Percentiles rank a stretch among this genome's conserved stretches.
These are phyloP conservation scores for Theobroma grandiflorum DNA, from an alignment of 441 rosid species.

Conservation along the genomic window DNA sequence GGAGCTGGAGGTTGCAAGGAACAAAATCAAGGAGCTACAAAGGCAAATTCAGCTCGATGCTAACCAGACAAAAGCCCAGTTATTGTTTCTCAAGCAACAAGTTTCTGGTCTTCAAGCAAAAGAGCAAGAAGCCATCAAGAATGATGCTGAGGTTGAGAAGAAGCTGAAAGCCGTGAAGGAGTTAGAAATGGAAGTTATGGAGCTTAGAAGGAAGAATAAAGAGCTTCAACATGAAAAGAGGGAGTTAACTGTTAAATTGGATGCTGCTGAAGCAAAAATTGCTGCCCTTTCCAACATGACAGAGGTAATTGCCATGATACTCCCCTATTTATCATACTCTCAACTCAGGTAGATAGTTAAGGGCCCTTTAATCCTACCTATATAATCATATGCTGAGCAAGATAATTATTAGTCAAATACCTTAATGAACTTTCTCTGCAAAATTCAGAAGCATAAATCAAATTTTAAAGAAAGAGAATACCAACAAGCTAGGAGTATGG, in stretches of 20 bases:
- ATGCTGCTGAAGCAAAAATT: slow-evolving; percentile 82
- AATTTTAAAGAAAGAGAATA: not conserved
- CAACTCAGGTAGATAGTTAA: not conserved
- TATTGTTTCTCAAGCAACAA: slow-evolving; percentile 89
- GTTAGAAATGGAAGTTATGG: slow-evolving; percentile 84
- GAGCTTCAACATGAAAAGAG: slow-evolving; percentile 97
- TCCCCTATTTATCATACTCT: not conserved
- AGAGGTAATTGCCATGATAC: slow-evolving; percentile 59
- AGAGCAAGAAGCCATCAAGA: slow-evolving; percentile 83
- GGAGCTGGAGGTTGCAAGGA: slow-evolving; percentile 82
- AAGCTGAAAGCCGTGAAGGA: slow-evolving; percentile 78
- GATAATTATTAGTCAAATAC: not conserved
- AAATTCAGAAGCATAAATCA: slow-evolving; percentile 5
- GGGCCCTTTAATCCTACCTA: not conserved
- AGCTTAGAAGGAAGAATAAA: slow-evolving; percentile 88
- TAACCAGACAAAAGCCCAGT: slow-evolving; percentile 91
- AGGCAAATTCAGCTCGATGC: slow-evolving; percentile 94
- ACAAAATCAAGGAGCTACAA: slow-evolving; percentile 87
- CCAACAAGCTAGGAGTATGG: not conserved
- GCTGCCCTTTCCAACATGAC: slow-evolving; percentile 83
- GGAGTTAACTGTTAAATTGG: slow-evolving; percentile 77
- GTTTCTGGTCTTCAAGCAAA: slow-evolving; percentile 82
- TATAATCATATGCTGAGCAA: slow-evolving; percentile 1
- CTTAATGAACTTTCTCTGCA: not conserved
- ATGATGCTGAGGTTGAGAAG: slow-evolving; percentile 71